Evolutionary conservation across 768 basidiomycete species (phyloP).

Genomic region (Inosperma sp.): DNA sequence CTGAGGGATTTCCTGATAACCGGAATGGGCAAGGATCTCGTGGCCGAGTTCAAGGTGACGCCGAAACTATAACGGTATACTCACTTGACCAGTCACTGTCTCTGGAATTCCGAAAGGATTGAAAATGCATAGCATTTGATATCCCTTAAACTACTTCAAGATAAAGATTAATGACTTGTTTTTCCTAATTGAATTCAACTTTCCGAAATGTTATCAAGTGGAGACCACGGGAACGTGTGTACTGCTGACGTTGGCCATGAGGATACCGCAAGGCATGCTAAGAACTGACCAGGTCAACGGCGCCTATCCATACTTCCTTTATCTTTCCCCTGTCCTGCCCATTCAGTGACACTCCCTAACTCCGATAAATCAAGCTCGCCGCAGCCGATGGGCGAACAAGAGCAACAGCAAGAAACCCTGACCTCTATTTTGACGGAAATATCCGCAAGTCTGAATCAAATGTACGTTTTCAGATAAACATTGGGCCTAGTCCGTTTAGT

Average conservation of each 20-base stretch:
- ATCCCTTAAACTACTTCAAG: too few species aligned
- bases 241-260: too few species aligned
- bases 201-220: too few species aligned
- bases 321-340: background rate
- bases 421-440: background rate
- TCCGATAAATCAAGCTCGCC: background rate
- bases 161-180: too few species aligned
- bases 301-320: background rate
- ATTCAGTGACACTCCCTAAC: background rate
- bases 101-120: too few species aligned
- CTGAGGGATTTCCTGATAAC: constrained; percentile 62
- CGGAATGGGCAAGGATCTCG: constrained; percentile 63
- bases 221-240: too few species aligned
- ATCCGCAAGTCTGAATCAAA: too few species aligned
- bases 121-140: too few species aligned
- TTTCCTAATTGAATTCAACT: too few species aligned
- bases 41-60: constrained; percentile 46
- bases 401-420: background rate
- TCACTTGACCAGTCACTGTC: too few species aligned
- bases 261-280: constrained; percentile 2
- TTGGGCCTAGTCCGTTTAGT: too few species aligned
- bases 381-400: background rate
- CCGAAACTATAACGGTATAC: constrained; percentile 20
- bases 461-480: too few species aligned
- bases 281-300: background rate